Evolutionary conservation across 2,329 filamentous ascomycete genomes (phyloP).

Genomic region (Epichloe gansuensis): DNA sequence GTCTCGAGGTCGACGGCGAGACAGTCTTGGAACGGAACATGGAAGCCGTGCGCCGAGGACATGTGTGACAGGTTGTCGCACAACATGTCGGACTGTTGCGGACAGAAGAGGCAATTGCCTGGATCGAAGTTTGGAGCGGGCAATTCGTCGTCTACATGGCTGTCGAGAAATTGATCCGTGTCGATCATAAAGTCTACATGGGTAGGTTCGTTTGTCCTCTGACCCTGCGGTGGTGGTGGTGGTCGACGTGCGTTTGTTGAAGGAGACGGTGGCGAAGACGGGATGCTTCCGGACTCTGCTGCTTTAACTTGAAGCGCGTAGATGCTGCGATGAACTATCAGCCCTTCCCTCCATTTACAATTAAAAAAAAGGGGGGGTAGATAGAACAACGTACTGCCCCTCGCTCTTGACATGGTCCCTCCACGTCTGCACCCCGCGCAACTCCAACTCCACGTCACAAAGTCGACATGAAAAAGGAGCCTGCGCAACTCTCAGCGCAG

Average conservation of each 20-base stretch:
- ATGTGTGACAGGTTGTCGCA: conserved; percentile 33
- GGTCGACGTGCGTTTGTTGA: background rate
- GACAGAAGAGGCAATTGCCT: conserved; percentile 31
- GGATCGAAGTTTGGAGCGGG: conserved; percentile 13
- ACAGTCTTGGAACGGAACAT: conserved; percentile 25
- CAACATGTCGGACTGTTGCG: conserved; percentile 15
- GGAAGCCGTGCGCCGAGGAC: conserved; percentile 33
- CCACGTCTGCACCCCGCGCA: conserved; percentile 3
- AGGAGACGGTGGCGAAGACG: conserved; percentile 6
- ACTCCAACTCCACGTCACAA: conserved; percentile 6
- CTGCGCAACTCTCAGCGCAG: background rate
- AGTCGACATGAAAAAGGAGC: conserved; percentile 8
- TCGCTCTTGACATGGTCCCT: conserved; percentile 14
- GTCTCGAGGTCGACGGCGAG: conserved; percentile 33
- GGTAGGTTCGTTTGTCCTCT: background rate
- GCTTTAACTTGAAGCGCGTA: conserved; percentile 13
- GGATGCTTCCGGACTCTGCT: conserved; percentile 10
- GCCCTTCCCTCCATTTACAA: background rate
- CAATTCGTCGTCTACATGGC: conserved; percentile 2
- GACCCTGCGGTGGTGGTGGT: no score
- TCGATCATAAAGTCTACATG: background rate
- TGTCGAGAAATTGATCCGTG: background rate
- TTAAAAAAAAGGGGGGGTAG: background rate
- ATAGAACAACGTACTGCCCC: conserved; percentile 9
- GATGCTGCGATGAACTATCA: conserved; percentile 7